Evolutionary conservation across 768 basidiomycete genomes (phyloP).

Genomic region (Nidularia pulvinata): DNA sequence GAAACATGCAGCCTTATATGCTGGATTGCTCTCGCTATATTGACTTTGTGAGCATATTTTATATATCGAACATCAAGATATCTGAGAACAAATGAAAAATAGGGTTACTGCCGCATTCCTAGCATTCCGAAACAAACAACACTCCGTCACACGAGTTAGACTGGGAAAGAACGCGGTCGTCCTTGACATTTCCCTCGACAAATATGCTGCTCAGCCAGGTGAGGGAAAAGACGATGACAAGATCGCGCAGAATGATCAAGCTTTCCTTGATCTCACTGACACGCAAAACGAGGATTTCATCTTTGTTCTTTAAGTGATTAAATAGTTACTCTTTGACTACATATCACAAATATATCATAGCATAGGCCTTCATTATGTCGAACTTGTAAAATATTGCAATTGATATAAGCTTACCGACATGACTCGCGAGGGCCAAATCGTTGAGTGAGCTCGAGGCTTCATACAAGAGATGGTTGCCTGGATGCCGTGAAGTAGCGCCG

Average conservation of each 20-base stretch:
- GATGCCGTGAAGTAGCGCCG: too few relatives aligned
- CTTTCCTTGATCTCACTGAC: constrained; percentile 38
- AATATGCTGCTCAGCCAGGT: constrained; percentile 11
- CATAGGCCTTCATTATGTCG: neutral
- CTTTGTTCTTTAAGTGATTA: constrained; percentile 15
- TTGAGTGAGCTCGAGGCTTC: too few relatives aligned
- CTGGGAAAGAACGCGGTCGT: constrained; percentile 29
- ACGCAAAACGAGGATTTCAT: constrained; percentile 28
- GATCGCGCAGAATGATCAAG: constrained; percentile 21
- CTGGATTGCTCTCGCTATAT: constrained; percentile 30
- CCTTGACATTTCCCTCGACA: constrained; percentile 37
- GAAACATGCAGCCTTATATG: constrained; percentile 28
- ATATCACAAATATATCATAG: too few relatives aligned
- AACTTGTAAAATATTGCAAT: too few relatives aligned
- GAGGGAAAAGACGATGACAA: constrained; percentile 6
- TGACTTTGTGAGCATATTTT: constrained; percentile 25
- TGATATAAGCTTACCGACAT: too few relatives aligned
- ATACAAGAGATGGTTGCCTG: too few relatives aligned
- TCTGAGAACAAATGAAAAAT: constrained; percentile 3
- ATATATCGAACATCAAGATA: neutral
- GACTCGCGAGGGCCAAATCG: too few relatives aligned
- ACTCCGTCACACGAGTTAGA: constrained; percentile 25
- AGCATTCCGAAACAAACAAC: constrained; percentile 31
- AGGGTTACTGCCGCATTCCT: constrained; percentile 35
- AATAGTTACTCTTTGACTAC: too few relatives aligned